phyloP scores from a whole-genome alignment of 306 rosid species.

The Herpetospermum pedunculosum region DNA sequence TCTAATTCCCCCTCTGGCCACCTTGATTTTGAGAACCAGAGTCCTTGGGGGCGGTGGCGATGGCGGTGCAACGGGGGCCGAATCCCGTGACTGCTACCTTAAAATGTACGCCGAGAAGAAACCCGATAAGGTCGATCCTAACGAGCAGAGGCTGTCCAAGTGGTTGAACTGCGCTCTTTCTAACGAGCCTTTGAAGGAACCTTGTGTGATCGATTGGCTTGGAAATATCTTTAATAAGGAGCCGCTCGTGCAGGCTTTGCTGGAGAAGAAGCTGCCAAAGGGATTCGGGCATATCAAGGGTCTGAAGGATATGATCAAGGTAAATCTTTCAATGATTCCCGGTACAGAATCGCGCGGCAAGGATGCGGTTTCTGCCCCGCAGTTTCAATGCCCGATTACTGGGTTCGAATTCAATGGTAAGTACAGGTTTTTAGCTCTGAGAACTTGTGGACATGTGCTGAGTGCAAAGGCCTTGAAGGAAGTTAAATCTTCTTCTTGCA shows the following conservation, averaged over 20 bases:
- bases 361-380: slow-evolving; percentile 11
- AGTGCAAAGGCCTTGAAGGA: slow-evolving; percentile 84
- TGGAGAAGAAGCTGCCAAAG: slow-evolving; percentile 82
- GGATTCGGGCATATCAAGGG: slow-evolving; percentile 81
- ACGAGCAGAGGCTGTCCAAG: slow-evolving; percentile 80
- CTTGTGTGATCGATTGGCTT: slow-evolving; percentile 73
- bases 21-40: slow-evolving; percentile 45
- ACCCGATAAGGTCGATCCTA: slow-evolving; percentile 82
- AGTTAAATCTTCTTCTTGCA: slow-evolving; percentile 54
- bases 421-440: slow-evolving; percentile 59
- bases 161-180: slow-evolving; percentile 76
- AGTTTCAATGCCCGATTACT: slow-evolving; percentile 69
- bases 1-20: slow-evolving; percentile 39
- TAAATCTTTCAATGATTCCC: slow-evolving; percentile 33
- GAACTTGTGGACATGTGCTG: slow-evolving; percentile 82
- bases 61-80: slow-evolving; percentile 93
- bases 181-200: slow-evolving; percentile 72
- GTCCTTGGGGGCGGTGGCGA: slow-evolving; percentile 79
- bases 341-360: slow-evolving; percentile 17
- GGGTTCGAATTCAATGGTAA: slow-evolving; percentile 88
- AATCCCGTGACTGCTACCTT: slow-evolving; percentile 93
- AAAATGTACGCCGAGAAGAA: slow-evolving; percentile 86
- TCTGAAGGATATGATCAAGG: slow-evolving; percentile 66
- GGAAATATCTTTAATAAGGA: slow-evolving; percentile 86
- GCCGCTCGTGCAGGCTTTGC: slow-evolving; percentile 58